Evolutionary conservation across 768 basidiomycete genomes (phyloP).

Genomic region (Bullera alba): DNA sequence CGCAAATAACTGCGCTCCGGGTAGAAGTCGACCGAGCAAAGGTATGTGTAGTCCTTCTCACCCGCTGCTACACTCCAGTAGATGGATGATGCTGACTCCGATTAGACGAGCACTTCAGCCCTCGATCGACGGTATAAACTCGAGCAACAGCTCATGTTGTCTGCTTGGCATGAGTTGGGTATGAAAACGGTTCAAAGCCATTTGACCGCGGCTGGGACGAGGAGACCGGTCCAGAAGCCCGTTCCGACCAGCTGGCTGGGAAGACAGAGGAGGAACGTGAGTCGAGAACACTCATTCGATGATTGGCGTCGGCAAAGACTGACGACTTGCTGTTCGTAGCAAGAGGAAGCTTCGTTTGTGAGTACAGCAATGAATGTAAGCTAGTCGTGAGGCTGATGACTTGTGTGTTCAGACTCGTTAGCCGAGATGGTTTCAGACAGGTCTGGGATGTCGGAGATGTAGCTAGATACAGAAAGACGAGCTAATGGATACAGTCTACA

Average conservation of each 20-base stretch:
- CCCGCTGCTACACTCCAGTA: not conserved
- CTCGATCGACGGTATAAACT: conserved; percentile 57
- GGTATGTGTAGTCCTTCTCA: conserved; percentile 34
- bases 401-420: too few relatives aligned
- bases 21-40: conserved; percentile 55
- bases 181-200: conserved; percentile 61
- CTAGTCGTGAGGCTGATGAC: too few relatives aligned
- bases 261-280: conserved; percentile 57
- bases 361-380: too few relatives aligned
- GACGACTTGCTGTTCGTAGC: conserved; percentile 3
- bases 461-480: too few relatives aligned
- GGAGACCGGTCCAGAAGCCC: conserved; percentile 48
- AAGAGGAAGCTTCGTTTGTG: conserved; percentile 24
- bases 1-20: conserved; percentile 60
- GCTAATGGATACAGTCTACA: too few relatives aligned
- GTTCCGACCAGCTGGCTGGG: conserved; percentile 65
- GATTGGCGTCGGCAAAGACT: too few relatives aligned
- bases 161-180: conserved; percentile 64
- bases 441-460: too few relatives aligned
- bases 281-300: conserved; percentile 7
- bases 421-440: too few relatives aligned
- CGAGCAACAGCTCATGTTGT: conserved; percentile 76
- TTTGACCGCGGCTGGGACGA: conserved; percentile 49
- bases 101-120: conserved; percentile 54
- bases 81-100: too few relatives aligned